Evolutionary conservation across 2,329 filamentous ascomycete species (phyloP).

Genomic region (Epichloe sp.): DNA sequence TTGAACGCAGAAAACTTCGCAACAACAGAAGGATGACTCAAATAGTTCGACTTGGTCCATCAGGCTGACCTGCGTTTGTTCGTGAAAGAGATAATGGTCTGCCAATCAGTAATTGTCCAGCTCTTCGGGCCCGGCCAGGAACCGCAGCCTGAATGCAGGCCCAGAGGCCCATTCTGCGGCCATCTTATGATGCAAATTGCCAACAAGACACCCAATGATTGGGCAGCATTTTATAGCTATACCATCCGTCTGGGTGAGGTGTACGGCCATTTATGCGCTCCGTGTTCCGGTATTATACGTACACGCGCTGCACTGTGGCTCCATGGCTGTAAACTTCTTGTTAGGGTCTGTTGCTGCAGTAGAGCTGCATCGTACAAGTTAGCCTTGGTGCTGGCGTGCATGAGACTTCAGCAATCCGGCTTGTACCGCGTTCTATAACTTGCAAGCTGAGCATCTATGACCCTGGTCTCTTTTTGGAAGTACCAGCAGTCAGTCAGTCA

Average conservation of each 20-base stretch:
- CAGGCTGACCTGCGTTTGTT: not conserved
- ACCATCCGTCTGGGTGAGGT: conserved; percentile 1
- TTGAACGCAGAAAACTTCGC: not conserved
- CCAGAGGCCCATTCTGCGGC: conserved; percentile 4
- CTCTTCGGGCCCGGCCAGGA: conserved; percentile 2
- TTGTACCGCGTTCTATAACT: too few species aligned
- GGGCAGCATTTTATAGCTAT: conserved; percentile 4
- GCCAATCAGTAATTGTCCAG: conserved; percentile 2
- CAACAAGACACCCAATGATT: conserved; percentile 4
- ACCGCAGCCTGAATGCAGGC: conserved; percentile 6
- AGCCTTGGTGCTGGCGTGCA: not conserved
- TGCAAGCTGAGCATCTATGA: too few species aligned
- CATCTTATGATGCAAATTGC: conserved; percentile 5
- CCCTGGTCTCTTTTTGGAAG: too few species aligned
- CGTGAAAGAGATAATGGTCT: not conserved
- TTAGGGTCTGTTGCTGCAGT: not conserved
- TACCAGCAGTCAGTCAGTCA: too few species aligned
- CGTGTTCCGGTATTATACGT: not conserved
- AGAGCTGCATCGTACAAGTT: not conserved
- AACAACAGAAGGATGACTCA: not conserved
- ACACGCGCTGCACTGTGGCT: not conserved
- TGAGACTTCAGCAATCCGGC: too few species aligned
- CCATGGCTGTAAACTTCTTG: not conserved
- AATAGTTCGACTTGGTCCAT: not conserved
- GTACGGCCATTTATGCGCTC: not conserved